These are phyloP conservation scores for Monilinia laxa DNA, from an alignment of 2,329 filamentous ascomycete genomes.

Conservation along the genomic window DNA sequence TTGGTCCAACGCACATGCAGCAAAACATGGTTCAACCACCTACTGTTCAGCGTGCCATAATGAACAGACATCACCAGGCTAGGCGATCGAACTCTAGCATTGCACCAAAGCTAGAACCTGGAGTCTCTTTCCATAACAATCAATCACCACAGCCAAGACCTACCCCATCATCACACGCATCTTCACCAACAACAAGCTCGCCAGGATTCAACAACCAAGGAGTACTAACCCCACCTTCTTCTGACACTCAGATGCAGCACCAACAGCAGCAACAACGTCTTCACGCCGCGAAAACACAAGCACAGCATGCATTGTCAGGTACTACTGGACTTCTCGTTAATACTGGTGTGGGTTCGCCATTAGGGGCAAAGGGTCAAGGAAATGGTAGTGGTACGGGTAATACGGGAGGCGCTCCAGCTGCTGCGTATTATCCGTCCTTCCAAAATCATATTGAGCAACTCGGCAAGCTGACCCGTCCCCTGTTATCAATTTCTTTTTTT, in stretches of 20 bases:
- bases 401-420: slow-evolving; percentile 45
- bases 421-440: slow-evolving; percentile 72
- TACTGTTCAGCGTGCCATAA: slow-evolving; percentile 75
- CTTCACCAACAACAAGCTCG: slow-evolving; percentile 64
- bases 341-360: slow-evolving; percentile 31
- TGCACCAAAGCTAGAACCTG: slow-evolving; percentile 69
- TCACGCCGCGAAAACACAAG: slow-evolving; percentile 34
- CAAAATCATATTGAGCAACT: slow-evolving; percentile 83
- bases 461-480: slow-evolving; percentile 70
- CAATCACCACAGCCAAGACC: slow-evolving; percentile 72
- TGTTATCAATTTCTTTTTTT: slow-evolving; percentile 47
- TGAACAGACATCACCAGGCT: slow-evolving; percentile 72
- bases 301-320: slow-evolving; percentile 35
- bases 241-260: slow-evolving; percentile 54
- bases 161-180: slow-evolving; percentile 76
- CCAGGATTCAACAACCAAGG: slow-evolving; percentile 58
- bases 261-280: slow-evolving; percentile 47
- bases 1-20: slow-evolving; percentile 66
- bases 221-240: slow-evolving; percentile 60
- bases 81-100: slow-evolving; percentile 72
- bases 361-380: slow-evolving; percentile 39
- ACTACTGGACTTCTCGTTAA: slow-evolving; percentile 33
- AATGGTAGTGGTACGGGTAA: slow-evolving; percentile 40
- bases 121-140: slow-evolving; percentile 38
- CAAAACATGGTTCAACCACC: slow-evolving; percentile 71